Percentiles rank a stretch among this genome's conserved stretches.
Evolutionary conservation across 75 land plant species (phyloP).

Genomic region (Cupressus sempervirens): DNA sequence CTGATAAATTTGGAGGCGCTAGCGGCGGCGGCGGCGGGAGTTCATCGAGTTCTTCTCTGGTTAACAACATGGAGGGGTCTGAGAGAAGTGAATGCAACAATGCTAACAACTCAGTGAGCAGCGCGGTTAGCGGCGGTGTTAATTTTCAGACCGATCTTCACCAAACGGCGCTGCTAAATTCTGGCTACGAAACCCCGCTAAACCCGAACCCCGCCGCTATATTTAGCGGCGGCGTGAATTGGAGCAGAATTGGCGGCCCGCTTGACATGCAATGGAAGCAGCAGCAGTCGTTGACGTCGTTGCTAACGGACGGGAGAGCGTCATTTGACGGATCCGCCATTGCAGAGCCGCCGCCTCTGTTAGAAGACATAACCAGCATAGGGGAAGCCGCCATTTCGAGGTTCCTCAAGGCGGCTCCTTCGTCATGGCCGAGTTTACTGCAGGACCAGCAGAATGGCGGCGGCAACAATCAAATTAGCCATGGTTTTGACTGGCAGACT

Average conservation of each 20-base stretch:
- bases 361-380: conserved; percentile 7
- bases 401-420: background rate
- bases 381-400: background rate
- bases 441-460: background rate
- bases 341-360: background rate
- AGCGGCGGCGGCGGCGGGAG: background rate
- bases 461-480: background rate
- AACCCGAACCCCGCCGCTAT: background rate
- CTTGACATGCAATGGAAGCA: conserved; percentile 1
- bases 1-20: background rate
- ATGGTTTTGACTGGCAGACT: conserved; percentile 5
- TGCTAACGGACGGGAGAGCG: conserved; percentile 5
- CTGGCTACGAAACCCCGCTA: conserved; percentile 5
- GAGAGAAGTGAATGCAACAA: background rate
- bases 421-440: conserved; percentile 1
- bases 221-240: background rate
- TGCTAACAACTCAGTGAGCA: background rate
- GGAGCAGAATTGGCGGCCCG: background rate
- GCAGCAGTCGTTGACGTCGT: conserved; percentile 9
- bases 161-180: background rate
- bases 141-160: conserved; percentile 1
- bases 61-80: background rate
- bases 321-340: background rate
- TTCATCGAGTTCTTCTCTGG: conserved; percentile 1
- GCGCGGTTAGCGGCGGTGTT: background rate